These are phyloP conservation scores for Phaeosphaeriaceae sp. DNA, from an alignment of 2,329 filamentous ascomycete genomes.

Conservation along the genomic window DNA sequence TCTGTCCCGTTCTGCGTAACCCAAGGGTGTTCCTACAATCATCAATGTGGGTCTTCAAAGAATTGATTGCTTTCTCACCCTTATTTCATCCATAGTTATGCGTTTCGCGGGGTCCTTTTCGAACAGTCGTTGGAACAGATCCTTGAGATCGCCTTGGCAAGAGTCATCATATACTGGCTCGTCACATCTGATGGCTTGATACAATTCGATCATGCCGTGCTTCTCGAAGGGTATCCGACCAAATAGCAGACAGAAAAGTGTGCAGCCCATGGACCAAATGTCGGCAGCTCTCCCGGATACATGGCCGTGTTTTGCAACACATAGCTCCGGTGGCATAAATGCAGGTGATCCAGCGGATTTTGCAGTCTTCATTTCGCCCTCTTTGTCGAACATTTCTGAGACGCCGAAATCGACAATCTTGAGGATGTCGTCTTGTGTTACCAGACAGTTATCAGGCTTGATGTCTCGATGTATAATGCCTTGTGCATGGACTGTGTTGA, in stretches of 20 bases:
- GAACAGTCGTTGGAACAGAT: slow-evolving; percentile 76
- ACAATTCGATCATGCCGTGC: slow-evolving; percentile 81
- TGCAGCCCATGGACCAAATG: slow-evolving; percentile 96
- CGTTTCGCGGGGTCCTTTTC: slow-evolving; percentile 86
- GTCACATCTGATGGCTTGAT: slow-evolving; percentile 83
- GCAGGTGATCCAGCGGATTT: slow-evolving; percentile 98
- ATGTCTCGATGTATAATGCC: slow-evolving; percentile 62
- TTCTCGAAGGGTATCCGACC: slow-evolving; percentile 91
- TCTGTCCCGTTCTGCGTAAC: slow-evolving; percentile 84
- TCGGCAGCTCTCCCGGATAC: too few species aligned
- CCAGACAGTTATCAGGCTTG: slow-evolving; percentile 81
- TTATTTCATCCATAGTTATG: slow-evolving; percentile 81
- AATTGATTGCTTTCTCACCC: too few species aligned
- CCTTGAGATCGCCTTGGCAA: slow-evolving; percentile 72
- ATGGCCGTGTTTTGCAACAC: slow-evolving; percentile 85
- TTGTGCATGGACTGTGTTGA: slow-evolving; percentile 68
- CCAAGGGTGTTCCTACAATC: slow-evolving; percentile 84
- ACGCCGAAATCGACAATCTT: slow-evolving; percentile 99
- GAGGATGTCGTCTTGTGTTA: slow-evolving; percentile 82
- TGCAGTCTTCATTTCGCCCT: slow-evolving; percentile 93
- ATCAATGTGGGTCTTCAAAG: slow-evolving; percentile 20
- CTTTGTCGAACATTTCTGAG: slow-evolving; percentile 87
- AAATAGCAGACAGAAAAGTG: slow-evolving; percentile 92
- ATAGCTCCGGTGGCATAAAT: slow-evolving; percentile 96
- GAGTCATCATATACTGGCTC: slow-evolving; percentile 68